These are phyloP conservation scores for Odonthalia washingtoniensis DNA, from an alignment of 31 red algal species.

Conservation along the genomic window DNA sequence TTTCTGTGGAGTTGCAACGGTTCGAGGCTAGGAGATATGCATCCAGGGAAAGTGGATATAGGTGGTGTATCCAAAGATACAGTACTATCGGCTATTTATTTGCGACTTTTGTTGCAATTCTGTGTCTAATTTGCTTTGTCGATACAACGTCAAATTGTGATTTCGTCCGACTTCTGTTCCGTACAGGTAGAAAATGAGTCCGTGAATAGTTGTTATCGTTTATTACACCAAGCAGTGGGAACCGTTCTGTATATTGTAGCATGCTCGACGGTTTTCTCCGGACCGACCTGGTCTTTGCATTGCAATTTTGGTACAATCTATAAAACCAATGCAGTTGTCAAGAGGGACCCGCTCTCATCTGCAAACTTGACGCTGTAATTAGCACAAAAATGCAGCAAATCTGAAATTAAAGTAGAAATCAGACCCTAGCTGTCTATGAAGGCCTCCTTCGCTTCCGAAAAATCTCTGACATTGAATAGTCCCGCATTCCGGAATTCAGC, in stretches of 20 bases:
- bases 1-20: background rate
- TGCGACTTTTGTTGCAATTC: too few relatives aligned
- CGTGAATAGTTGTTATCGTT: background rate
- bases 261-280: background rate
- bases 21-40: background rate
- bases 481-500: too few relatives aligned
- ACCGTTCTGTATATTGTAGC: background rate
- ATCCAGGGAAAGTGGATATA: background rate
- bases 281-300: background rate
- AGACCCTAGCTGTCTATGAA: too few relatives aligned
- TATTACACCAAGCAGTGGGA: background rate
- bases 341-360: background rate
- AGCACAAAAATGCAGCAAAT: slow-evolving; percentile 8
- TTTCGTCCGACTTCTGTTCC: too few relatives aligned
- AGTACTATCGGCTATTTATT: background rate
- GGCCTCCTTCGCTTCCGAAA: too few relatives aligned
- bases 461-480: too few relatives aligned
- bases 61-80: background rate
- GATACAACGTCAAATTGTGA: too few relatives aligned
- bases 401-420: too few relatives aligned
- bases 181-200: too few relatives aligned
- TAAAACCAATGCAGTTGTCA: slow-evolving; percentile 39
- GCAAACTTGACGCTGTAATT: background rate
- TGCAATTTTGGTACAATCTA: slow-evolving; percentile 20
- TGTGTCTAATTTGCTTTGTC: background rate